Base-by-base conservation (phyloP, 1,284 basidiomycete genomes). In the Grifola frondosa region DNA sequence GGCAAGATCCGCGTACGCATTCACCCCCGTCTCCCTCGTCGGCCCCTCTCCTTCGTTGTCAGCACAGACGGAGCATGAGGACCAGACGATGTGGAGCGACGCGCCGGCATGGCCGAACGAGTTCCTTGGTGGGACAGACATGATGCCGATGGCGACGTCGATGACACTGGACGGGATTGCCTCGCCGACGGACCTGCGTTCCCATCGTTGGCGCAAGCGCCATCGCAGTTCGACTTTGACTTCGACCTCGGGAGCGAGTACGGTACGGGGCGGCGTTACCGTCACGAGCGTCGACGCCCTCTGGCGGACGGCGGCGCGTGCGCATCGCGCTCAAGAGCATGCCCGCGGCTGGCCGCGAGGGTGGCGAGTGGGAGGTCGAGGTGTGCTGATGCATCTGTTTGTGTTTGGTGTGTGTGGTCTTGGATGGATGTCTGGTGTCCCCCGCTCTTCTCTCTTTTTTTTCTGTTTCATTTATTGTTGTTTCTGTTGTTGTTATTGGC, bases 1-100 rank as follows among this genome's bases (percentile, higher is more conserved):
- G 81, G 84, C 45, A 84, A 79, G 65, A 82, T 87, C 53, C 81
- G 81, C 45, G 84, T 88, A 30, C 74, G 80, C 49, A 85, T 88
- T 51, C 81, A 87, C 59, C 68, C 71, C 10, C 75, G n/a, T 81
- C 23, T 69, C 78, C 12, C 67, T 75, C 15, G 38, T 54, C 22
- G 40, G 49, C 8, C 44, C 53, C 10, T 37, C 55, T n/a, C 63
- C 69, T 46, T 58, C 66, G 21, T 68, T 67, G 50, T 24, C 66
- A 63, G 41, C 72, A 64, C 36, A 64, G 58, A 42, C 54, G 57
- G 44, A 65, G 17, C 40, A 49, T 52, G 51, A 66, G n/a, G 62
- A 62, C 44, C 58, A 59, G 40, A 47, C 59, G 22, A 56, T 58
- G 54, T 59, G 55, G 55, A 56, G 55, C 52, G 50, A 62, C 52